Evolutionary conservation across 2,329 filamentous ascomycete genomes (phyloP), one percentile per base, ranked within the genome.

Genomic region (Penicillium sp.): DNA sequence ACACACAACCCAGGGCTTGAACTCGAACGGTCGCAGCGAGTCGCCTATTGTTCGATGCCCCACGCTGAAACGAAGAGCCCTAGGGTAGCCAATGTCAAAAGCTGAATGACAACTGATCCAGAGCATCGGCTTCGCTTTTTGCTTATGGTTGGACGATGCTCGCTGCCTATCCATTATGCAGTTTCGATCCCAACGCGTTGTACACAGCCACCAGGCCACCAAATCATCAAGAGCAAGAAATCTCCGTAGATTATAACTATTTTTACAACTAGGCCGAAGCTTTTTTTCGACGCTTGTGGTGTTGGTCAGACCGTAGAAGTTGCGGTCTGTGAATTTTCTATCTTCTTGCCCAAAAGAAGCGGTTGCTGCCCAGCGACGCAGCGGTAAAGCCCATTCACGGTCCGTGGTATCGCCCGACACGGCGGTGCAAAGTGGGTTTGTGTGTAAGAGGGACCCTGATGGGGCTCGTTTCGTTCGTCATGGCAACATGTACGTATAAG

Each of bases 281-380:
- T 13, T 22, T 29, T 18, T 36, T 32, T 46, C 16, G 18, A 43
- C 43, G 24, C 38, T 45, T 36, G 34, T 13, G 5, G 21, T 21
- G 51, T 45, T 47, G 18, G 36, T 49, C 39, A 47, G 18, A 42
- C 36, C 29, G 34, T 42, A 44, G 55, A 64, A 66, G 57, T 66
- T 66, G 63, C 64, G 64, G 64, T 66, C 64, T 66, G 64, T 49
- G 43, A 60, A 43, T 29, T 58, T 52, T 48, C 52, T 54, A 54
- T 50, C 29, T 64, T 61, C 52, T 59, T 45, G 61, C 60, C 61
- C 57, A 59, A 65, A 60, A 46, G 31, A 38, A 36, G 45, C 39
- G 59, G 62, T 71, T 69, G 69, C 63, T 71, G 69, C 69, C 69
- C 69, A 71, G 68, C 62, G 66, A 60, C 56, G 47, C 64, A 49